Percentiles rank a stretch among this genome's conserved stretches.
Evolutionary conservation across 2,329 filamentous ascomycete genomes (phyloP).

Genomic region (Scortechinia acanthostroma): DNA sequence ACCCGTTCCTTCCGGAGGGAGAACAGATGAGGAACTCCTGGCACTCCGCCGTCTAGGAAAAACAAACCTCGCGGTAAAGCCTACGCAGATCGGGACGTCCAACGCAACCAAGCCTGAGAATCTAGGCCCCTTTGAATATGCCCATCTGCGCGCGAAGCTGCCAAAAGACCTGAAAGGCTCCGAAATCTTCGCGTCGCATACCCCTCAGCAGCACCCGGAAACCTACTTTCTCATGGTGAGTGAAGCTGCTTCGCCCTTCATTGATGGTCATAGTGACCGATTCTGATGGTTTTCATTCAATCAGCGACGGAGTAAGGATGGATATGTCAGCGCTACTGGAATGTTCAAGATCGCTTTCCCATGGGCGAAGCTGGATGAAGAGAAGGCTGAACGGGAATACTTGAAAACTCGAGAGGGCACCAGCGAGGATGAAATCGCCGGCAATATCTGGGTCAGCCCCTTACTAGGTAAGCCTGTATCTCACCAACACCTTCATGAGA

Average conservation of each 20-base stretch:
- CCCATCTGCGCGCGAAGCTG: conserved; percentile 54
- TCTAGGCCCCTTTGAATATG: conserved; percentile 57
- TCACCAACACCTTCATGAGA: not conserved
- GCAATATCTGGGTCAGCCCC: conserved; percentile 61
- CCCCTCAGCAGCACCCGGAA: conserved; percentile 44
- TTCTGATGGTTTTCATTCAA: conserved; percentile 6
- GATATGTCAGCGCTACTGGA: conserved; percentile 58
- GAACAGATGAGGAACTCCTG: conserved; percentile 39
- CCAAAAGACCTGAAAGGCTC: conserved; percentile 55
- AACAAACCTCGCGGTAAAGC: conserved; percentile 53
- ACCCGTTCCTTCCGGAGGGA: conserved; percentile 6
- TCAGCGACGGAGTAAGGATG: conserved; percentile 57
- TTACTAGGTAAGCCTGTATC: conserved; percentile 39
- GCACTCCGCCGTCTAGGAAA: conserved; percentile 53
- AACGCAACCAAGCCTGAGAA: conserved; percentile 58
- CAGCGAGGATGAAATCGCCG: conserved; percentile 55
- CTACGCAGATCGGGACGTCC: conserved; percentile 44
- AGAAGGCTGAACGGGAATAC: conserved; percentile 50
- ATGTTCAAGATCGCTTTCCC: conserved; percentile 68
- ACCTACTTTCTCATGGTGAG: conserved; percentile 65
- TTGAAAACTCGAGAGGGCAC: conserved; percentile 46
- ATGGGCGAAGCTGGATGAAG: conserved; percentile 52
- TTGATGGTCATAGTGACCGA: not conserved
- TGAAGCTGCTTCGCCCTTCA: conserved; percentile 3
- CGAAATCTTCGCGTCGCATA: conserved; percentile 49